Evolutionary conservation across 2,329 filamentous ascomycete species (phyloP).

Genomic region (Aureobasidium sp.): DNA sequence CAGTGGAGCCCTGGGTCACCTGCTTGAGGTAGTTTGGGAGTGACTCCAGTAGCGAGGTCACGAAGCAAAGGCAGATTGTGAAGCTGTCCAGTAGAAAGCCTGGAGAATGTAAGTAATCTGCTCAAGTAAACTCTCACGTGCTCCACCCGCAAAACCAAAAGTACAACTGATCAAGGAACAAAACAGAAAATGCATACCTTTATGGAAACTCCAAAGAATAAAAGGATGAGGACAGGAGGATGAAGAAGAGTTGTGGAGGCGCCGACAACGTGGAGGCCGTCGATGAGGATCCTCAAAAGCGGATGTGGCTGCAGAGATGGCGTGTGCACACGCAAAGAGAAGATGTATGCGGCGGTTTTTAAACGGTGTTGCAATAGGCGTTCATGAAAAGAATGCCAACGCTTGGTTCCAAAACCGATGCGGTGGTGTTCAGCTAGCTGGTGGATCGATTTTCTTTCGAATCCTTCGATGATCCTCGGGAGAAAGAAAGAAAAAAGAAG

Average conservation of each 20-base stretch:
- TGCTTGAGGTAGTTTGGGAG: conserved; percentile 5
- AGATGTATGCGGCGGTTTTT: conserved; percentile 8
- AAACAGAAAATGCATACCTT: conserved; percentile 8
- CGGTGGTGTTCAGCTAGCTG: not conserved
- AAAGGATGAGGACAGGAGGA: not conserved
- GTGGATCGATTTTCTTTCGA: not conserved
- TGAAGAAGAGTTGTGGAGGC: conserved; percentile 5
- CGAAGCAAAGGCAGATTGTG: conserved; percentile 4
- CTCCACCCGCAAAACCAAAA: not conserved
- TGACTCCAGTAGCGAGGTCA: conserved; percentile 8
- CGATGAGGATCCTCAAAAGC: conserved; percentile 54
- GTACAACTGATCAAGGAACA: not conserved
- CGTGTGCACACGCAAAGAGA: conserved; percentile 42
- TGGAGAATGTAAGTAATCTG: conserved; percentile 8
- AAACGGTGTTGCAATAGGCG: conserved; percentile 7
- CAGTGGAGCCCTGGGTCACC: conserved; percentile 5
- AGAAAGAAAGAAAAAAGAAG: not conserved
- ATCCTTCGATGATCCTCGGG: not conserved
- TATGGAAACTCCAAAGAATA: not conserved
- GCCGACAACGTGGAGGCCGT: conserved; percentile 8
- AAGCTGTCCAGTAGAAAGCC: conserved; percentile 10
- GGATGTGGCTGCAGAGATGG: conserved; percentile 65
- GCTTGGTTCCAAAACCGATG: not conserved
- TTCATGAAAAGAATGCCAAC: conserved; percentile 9
- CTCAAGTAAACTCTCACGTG: conserved; percentile 7